phyloP scores from a whole-genome alignment of 345 rosid species.

The Corymbia maculata region DNA sequence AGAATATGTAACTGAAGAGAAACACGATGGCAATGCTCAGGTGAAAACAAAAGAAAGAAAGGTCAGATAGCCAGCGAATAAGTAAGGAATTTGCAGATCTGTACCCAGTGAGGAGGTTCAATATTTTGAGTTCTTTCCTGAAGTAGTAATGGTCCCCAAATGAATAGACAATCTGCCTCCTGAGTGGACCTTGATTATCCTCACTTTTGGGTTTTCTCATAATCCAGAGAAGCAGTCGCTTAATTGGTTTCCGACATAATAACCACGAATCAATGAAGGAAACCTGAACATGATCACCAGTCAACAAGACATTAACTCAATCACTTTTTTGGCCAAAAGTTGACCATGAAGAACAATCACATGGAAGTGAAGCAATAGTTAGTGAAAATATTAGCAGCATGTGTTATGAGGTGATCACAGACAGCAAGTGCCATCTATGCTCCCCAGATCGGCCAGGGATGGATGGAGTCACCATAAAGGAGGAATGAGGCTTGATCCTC shows the following conservation, averaged over 20 bases:
- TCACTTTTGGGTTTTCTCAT: conserved; percentile 42
- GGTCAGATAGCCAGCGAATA: neutral
- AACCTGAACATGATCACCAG: conserved; percentile 30
- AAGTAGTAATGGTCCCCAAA: conserved; percentile 91
- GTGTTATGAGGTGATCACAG: neutral
- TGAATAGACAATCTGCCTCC: conserved; percentile 61
- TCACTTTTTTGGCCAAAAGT: neutral
- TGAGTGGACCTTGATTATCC: conserved; percentile 28
- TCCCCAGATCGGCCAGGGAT: neutral
- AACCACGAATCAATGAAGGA: conserved; percentile 84
- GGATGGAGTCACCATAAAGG: neutral
- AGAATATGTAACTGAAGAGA: conserved; percentile 44
- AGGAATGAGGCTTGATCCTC: neutral
- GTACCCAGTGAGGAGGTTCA: conserved; percentile 97
- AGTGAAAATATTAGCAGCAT: neutral
- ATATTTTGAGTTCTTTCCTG: conserved; percentile 68
- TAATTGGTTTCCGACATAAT: conserved; percentile 50
- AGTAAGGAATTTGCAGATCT: neutral
- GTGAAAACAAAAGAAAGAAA: neutral
- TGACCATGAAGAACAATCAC: neutral
- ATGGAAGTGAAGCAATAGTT: neutral
- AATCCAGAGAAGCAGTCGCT: conserved; percentile 47
- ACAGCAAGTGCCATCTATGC: neutral
- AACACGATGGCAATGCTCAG: neutral
- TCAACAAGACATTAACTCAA: neutral